Percentiles rank a stretch among this genome's conserved stretches.
These are phyloP conservation scores for Aegle marmelos DNA, from an alignment of 345 rosid species.

Conservation along the genomic window DNA sequence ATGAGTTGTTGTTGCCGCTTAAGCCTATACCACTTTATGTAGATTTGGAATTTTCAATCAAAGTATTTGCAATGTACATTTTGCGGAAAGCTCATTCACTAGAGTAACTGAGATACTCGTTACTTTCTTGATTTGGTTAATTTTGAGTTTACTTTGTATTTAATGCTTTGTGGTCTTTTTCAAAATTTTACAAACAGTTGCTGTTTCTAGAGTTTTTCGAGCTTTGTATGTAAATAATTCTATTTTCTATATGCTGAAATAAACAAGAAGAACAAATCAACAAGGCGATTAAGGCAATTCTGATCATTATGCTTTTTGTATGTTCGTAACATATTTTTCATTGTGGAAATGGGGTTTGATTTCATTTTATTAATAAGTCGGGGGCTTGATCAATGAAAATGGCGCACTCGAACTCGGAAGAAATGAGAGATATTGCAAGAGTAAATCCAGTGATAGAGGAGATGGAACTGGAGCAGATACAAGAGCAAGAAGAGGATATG, in stretches of 20 bases:
- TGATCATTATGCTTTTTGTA: too few relatives aligned
- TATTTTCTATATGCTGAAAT: not conserved
- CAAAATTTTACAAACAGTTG: not conserved
- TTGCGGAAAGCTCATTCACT: not conserved
- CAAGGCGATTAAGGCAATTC: not conserved
- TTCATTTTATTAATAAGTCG: not conserved
- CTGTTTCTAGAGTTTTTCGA: not conserved
- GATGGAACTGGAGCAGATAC: conserved; percentile 25
- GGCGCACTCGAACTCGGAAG: conserved; percentile 23
- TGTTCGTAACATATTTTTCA: too few relatives aligned
- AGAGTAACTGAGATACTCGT: not conserved
- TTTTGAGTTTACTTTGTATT: not conserved
- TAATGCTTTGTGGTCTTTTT: not conserved
- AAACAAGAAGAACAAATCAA: not conserved
- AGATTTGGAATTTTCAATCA: not conserved
- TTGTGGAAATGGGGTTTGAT: not conserved
- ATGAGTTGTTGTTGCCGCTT: not conserved
- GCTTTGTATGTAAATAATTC: not conserved
- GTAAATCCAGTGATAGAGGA: not conserved
- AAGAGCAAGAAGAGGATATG: conserved; percentile 21
- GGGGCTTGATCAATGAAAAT: not conserved
- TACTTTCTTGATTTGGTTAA: not conserved
- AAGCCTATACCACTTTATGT: not conserved
- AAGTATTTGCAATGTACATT: not conserved
- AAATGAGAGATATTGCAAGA: conserved; percentile 28